Conservation (phyloP, 768 basidiomycete genomes). For the Hydnum rufescens region DNA sequence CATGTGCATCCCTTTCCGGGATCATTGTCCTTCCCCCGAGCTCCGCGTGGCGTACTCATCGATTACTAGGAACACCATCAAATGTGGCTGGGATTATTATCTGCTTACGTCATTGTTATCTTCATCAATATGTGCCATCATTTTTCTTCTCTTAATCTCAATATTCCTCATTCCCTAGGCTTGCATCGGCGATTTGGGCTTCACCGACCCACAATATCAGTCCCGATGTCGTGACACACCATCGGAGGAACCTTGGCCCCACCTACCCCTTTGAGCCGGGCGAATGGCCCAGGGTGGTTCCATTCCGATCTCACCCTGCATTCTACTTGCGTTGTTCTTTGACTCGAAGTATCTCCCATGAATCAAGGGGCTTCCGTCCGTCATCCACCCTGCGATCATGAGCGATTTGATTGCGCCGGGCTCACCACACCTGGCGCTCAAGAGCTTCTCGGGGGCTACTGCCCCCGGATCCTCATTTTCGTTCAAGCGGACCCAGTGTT, state of each 20-base stretch:
- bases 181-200: too few relatives aligned
- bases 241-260: constrained; percentile 13
- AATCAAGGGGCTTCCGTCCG: constrained; percentile 68
- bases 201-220: too few relatives aligned
- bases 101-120: constrained; percentile 53
- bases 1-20: constrained; percentile 15
- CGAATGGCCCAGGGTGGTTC: constrained; percentile 79
- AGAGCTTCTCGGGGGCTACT: too few relatives aligned
- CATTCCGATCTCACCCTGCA: too few relatives aligned
- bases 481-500: too few relatives aligned
- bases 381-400: constrained; percentile 40
- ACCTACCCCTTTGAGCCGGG: constrained; percentile 28
- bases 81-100: constrained; percentile 63
- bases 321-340: too few relatives aligned
- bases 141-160: neutral
- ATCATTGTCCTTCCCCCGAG: constrained; percentile 16
- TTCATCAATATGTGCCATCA: constrained; percentile 40
- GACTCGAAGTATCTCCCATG: constrained; percentile 50
- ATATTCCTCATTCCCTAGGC: neutral
- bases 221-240: too few relatives aligned
- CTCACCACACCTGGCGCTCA: too few relatives aligned
- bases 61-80: constrained; percentile 29
- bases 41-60: constrained; percentile 31
- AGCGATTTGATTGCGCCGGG: constrained; percentile 88
- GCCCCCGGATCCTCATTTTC: too few relatives aligned